These are phyloP conservation scores for Populus davidiana DNA, from an alignment of 345 rosid genomes.

Conservation along the genomic window DNA sequence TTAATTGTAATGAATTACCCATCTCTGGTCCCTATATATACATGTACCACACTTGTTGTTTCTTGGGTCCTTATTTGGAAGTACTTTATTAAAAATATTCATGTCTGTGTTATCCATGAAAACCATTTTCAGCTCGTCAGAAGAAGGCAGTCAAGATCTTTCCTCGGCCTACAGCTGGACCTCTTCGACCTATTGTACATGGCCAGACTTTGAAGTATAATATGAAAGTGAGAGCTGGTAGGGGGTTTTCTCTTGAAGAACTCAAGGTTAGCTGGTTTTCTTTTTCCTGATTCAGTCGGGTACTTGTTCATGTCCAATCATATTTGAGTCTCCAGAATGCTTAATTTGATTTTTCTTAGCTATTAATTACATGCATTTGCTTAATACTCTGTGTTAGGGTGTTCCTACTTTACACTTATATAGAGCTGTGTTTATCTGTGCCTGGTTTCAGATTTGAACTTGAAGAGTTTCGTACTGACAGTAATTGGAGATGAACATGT, in stretches of 20 bases:
- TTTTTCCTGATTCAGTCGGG: neutral
- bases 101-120: neutral
- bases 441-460: neutral
- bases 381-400: neutral
- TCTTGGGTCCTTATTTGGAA: neutral
- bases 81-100: neutral
- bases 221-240: conserved; percentile 85
- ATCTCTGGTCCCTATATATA: neutral
- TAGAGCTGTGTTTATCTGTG: neutral
- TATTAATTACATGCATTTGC: neutral
- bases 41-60: no score
- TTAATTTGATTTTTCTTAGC: neutral
- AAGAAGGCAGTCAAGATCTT: conserved; percentile 35
- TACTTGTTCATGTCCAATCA: neutral
- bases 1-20: no score
- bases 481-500: neutral
- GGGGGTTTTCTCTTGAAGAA: conserved; percentile 85
- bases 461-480: neutral
- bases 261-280: conserved; percentile 56
- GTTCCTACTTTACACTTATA: neutral
- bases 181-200: conserved; percentile 60
- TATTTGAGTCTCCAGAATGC: neutral
- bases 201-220: conserved; percentile 86
- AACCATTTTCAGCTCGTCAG: conserved; percentile 25
- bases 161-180: conserved; percentile 50